Base-by-base conservation (phyloP, 139 green algal species). In the Ettlia oleoabundans region DNA sequence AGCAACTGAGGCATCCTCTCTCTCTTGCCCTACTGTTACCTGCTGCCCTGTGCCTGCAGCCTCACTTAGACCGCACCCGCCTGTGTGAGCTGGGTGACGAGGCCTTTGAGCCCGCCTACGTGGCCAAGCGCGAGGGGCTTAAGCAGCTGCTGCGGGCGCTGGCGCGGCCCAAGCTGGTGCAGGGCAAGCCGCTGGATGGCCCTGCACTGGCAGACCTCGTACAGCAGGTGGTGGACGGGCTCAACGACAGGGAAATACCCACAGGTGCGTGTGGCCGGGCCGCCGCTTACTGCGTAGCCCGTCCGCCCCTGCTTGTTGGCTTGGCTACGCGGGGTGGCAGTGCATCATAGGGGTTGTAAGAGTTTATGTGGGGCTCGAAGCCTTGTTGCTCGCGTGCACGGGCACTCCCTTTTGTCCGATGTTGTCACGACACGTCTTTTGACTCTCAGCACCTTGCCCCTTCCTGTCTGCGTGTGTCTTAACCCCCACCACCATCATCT, bases 61-160 rank as follows among this genome's bases (percentile, higher is more conserved):
- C 95, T 2, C 95, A 98, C 89, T 80, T 98, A 65, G 88, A 98
- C 69, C 87, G 95, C 66, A 98, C 95, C 8, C 80, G 82, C 58
- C 89, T 98, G 63, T 86, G 88, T 72, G 53, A 86, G 63, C 76
- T 96, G 76, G 72, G 26, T 1, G 89, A 93, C 32, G 40, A 55
- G 1, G 66, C 84, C 22, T 83, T 93, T 72, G 88, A 89, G 38
- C 76, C 73, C 5, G 22, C 40, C 2, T 93, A 93, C 67, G n/a
- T 89, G 58, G 53, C 84, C 10, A 82, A 91, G 83, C 67, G 89
- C 24, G 51, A 77, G 37, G 64, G 2, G 26, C 79, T 93, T 30
- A 82, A 68, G 41, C 5, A 43, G 21, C 52, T 88, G 19, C 79
- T 97, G 28, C 64, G 62, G 35, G 30, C n/a, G 19, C 68, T 90